Conservation (phyloP, 306 rosid genomes). For the Spatholobus suberectus region DNA sequence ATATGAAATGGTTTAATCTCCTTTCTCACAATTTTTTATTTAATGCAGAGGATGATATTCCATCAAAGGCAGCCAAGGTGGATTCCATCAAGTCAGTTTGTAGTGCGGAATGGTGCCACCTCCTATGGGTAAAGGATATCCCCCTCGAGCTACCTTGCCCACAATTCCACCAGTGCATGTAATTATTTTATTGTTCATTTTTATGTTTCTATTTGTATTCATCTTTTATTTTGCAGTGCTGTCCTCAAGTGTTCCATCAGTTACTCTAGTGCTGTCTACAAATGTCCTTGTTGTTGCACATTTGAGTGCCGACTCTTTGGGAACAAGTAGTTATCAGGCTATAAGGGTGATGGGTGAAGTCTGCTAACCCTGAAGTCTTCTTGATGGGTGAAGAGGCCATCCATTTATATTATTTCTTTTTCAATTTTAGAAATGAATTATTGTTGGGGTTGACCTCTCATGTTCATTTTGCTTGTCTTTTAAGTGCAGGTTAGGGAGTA, state of each 20-base stretch:
- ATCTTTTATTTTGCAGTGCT: conserved; percentile 60
- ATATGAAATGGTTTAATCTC: conserved; percentile 9
- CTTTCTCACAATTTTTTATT: conserved; percentile 31
- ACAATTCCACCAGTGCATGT: conserved; percentile 79
- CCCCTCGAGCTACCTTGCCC: conserved; percentile 73
- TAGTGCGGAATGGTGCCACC: conserved; percentile 75
- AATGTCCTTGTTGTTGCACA: conserved; percentile 59
- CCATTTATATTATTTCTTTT: too few relatives aligned
- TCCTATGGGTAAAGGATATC: conserved; percentile 72
- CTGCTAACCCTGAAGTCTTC: too few relatives aligned
- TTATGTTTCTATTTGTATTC: conserved; percentile 5
- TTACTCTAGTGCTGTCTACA: conserved; percentile 49
- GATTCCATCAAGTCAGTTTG: conserved; percentile 67
- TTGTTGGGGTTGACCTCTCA: too few relatives aligned
- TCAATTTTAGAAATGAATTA: too few relatives aligned
- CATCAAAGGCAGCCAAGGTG: conserved; percentile 80
- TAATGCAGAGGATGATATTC: conserved; percentile 71
- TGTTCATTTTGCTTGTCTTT: too few relatives aligned
- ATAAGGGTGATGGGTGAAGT: too few relatives aligned
- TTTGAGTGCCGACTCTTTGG: conserved; percentile 54
- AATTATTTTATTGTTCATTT: background rate
- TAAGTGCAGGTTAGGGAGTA: too few relatives aligned
- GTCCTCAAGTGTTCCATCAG: conserved; percentile 60
- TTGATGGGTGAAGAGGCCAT: too few relatives aligned
- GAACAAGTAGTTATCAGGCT: conserved; percentile 54